Evolutionary conservation across 257 asterid species (phyloP), one percentile per base, ranked within the genome.

Genomic region (Verbena officinalis): DNA sequence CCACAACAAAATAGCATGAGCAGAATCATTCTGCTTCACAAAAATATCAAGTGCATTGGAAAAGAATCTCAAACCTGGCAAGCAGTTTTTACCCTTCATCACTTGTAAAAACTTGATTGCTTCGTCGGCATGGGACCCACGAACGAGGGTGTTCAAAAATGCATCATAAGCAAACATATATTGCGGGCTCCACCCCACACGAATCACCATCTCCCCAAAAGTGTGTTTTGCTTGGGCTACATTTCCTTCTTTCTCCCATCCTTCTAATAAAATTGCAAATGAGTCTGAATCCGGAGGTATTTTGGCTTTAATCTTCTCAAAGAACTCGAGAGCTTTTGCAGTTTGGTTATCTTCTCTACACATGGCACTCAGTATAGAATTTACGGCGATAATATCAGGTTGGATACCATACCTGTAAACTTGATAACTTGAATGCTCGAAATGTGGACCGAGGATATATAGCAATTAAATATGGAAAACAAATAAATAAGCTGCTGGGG

Each of bases 161-260:
- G 96, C 86, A 71, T 77, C 86, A 51, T 85, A 88, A 7, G 90
- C 96, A 73, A 78, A 77, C 66, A 80, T 67, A 57, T 83, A 71
- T 27, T 76, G 65, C 2, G 90, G 84, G 66, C 80, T 81, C 96
- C 96, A 88, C 23, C 93, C 93, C 56, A 88, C 82, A 44, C 81
- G 85, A 61, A 80, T 75, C 65, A 83, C 90, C 93, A 85, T 85
- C 78, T 88, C 87, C 14, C 90, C 85, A 50, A 88, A 88, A 14
- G 90, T 88, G 55, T 38, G 69, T 71, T 80, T 85, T 9, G 93
- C 93, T 74, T 75, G 76, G 34, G 74, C 80, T 11, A 66, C 78
- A 60, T 83, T 83, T 48, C 90, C 93, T 72, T 88, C 90, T 79
- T 81, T 88, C 73, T 88, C 90, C 84, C 88, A 85, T 11, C 88